Base-by-base conservation (phyloP, 164 flowering plant species). In the Pachysandra terminalis region DNA sequence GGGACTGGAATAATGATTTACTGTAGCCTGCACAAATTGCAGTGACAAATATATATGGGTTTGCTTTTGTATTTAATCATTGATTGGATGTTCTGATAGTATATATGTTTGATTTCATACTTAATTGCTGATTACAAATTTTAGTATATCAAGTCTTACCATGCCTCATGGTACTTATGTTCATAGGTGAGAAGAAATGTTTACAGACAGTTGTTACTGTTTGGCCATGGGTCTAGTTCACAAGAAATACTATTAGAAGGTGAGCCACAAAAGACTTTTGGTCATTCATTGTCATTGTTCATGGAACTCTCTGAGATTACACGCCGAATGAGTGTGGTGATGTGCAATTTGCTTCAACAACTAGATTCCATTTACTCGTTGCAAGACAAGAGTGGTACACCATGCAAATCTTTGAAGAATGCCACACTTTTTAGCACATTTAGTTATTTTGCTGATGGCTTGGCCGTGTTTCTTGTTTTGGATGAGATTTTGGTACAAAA, bases 231-330 rank as follows among this genome's bases (percentile, higher is more conserved):
- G 14, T 65, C 79, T 53, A 69, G 66, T 70, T 52, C 73, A 7
- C 73, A 64, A 69, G 79, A 72, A 60, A 66, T 68, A 52, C 76
- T 76, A 32, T 58, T 76, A 64, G 76, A 76, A 61, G 79, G 79
- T 66, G 76, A 76, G 52, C 73, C 79, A 6, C 79, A 73, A 37
- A 76, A 76, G 71, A 71, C 79, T 9, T 76, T 76, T 61, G 76
- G 79, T 66, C 65, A 63, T 58, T 69, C 76, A 5, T 22, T 76
- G 55, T 68, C 76, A 26, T 24, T 76, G 58, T 76, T 76, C 67
- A 69, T 73, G 71, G 79, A 76, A 40, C 45, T 76, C 58, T 73
- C 65, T n/a, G 76, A 76, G 19, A 66, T 73, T 25, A 65, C 73
- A 14, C 24, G 51, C 66, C 65, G 70, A 56, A 73, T 73, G 76